A percentile compares a stretch with the other conserved stretches of the same genome.
Conservation (phyloP, 2,329 filamentous ascomycete genomes). For the Chaetomiaceae sp. region DNA sequence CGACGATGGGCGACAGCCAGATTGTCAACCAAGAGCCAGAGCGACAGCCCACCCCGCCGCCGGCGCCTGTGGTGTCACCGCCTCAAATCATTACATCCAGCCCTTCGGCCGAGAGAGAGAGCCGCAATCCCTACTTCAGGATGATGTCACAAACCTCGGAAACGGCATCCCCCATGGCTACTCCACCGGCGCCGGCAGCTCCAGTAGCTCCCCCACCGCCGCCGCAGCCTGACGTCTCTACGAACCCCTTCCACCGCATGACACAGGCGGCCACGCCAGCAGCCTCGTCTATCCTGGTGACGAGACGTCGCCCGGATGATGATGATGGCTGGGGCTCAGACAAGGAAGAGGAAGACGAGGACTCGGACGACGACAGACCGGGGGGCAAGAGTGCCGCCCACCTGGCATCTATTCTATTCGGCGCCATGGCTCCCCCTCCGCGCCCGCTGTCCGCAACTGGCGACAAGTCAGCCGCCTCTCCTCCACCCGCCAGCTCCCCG, state of each 20-base stretch:
- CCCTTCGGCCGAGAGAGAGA: slow-evolving; percentile 64
- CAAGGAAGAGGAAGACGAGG: slow-evolving; percentile 51
- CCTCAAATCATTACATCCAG: slow-evolving; percentile 49
- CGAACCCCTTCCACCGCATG: slow-evolving; percentile 92
- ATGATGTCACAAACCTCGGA: slow-evolving; percentile 71
- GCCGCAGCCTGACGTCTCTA: slow-evolving; percentile 56
- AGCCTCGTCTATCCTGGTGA: slow-evolving; percentile 47
- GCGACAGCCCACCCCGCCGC: slow-evolving; percentile 45
- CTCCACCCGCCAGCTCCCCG: slow-evolving; percentile 33
- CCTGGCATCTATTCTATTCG: slow-evolving; percentile 90
- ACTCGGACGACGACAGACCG: slow-evolving; percentile 72
- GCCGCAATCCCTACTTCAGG: slow-evolving; percentile 91
- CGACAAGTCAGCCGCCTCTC: slow-evolving; percentile 51
- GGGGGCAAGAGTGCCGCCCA: slow-evolving; percentile 83
- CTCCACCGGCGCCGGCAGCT: slow-evolving; percentile 40
- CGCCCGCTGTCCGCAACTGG: slow-evolving; percentile 80
- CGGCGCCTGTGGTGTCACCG: slow-evolving; percentile 41
- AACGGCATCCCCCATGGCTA: slow-evolving; percentile 38
- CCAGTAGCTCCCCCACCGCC: slow-evolving; percentile 39
- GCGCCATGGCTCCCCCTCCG: slow-evolving; percentile 93
- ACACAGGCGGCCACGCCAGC: slow-evolving; percentile 55
- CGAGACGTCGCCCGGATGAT: slow-evolving; percentile 50
- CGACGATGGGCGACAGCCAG: slow-evolving; percentile 50
- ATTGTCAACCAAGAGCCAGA: slow-evolving; percentile 53
- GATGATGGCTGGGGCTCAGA: slow-evolving; percentile 87